Percentiles rank a stretch among this genome's conserved stretches.
Evolutionary conservation across 306 rosid genomes (phyloP).

Genomic region (Amphicarpaea edgeworthii): DNA sequence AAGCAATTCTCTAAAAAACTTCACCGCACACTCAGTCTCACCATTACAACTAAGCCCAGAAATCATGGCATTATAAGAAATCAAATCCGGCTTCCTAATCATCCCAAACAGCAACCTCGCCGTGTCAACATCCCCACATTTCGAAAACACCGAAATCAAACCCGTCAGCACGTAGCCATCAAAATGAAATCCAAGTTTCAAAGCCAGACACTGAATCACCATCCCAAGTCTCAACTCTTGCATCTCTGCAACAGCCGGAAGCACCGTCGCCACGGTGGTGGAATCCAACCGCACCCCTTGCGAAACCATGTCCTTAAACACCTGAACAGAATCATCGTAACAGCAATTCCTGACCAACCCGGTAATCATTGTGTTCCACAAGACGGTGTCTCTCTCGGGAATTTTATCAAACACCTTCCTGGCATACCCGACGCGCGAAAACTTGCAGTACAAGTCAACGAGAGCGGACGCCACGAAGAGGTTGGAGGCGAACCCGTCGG

Average conservation of each 20-base stretch:
- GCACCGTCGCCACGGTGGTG: constrained; percentile 65
- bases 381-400: constrained; percentile 69
- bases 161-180: constrained; percentile 76
- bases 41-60: constrained; percentile 78
- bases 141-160: constrained; percentile 82
- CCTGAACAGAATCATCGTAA: constrained; percentile 54
- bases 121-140: constrained; percentile 63
- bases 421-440: constrained; percentile 64
- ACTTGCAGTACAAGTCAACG: constrained; percentile 72
- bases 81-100: constrained; percentile 70
- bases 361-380: constrained; percentile 85
- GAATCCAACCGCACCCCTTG: constrained; percentile 64
- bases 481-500: constrained; percentile 70
- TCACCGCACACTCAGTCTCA: constrained; percentile 64
- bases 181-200: constrained; percentile 69
- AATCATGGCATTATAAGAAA: constrained; percentile 87
- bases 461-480: constrained; percentile 73
- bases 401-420: constrained; percentile 82
- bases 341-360: constrained; percentile 74
- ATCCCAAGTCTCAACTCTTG: constrained; percentile 67
- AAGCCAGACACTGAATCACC: constrained; percentile 75
- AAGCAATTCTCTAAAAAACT: constrained; percentile 71
- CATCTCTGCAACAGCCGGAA: constrained; percentile 84
- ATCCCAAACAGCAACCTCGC: constrained; percentile 71
- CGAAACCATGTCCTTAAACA: constrained; percentile 67